Conservation (phyloP, 2,329 filamentous ascomycete genomes). For the Xylaria sp. region DNA sequence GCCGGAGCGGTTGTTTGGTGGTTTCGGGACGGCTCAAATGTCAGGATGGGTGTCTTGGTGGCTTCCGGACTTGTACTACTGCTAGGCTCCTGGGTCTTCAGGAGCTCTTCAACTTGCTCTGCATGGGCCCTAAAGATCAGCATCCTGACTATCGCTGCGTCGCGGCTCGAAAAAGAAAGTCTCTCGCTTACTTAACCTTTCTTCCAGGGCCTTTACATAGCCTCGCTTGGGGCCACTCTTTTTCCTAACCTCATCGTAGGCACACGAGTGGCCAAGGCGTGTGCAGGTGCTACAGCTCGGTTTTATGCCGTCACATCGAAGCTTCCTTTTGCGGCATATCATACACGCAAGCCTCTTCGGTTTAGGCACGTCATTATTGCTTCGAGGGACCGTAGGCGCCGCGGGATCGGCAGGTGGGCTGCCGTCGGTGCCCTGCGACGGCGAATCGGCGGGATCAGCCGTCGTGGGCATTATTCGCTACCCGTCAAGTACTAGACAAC, state of each 20-base stretch:
- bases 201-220: slow-evolving; percentile 93
- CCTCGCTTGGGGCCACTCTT: slow-evolving; percentile 95
- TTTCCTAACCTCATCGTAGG: slow-evolving; percentile 89
- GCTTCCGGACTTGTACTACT: slow-evolving; percentile 44
- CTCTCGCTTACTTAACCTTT: slow-evolving; percentile 76
- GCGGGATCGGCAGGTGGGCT: slow-evolving; percentile 45
- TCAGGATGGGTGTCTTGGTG: slow-evolving; percentile 43
- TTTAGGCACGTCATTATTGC: slow-evolving; percentile 68
- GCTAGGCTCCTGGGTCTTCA: slow-evolving; percentile 76
- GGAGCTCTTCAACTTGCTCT: slow-evolving; percentile 92
- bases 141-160: background rate
- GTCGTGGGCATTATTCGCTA: slow-evolving; percentile 32
- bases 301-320: slow-evolving; percentile 84
- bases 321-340: slow-evolving; percentile 89
- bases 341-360: slow-evolving; percentile 96
- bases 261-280: slow-evolving; percentile 83
- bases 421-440: slow-evolving; percentile 48
- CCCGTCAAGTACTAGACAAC: background rate
- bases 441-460: slow-evolving; percentile 38
- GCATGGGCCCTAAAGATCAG: slow-evolving; percentile 31
- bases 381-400: slow-evolving; percentile 49
- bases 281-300: slow-evolving; percentile 90
- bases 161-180: background rate
- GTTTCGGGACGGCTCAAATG: slow-evolving; percentile 43
- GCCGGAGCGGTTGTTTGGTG: slow-evolving; percentile 42